Evolutionary conservation across 2,329 filamentous ascomycete species (phyloP).

Genomic region (Aspergillus tanneri): DNA sequence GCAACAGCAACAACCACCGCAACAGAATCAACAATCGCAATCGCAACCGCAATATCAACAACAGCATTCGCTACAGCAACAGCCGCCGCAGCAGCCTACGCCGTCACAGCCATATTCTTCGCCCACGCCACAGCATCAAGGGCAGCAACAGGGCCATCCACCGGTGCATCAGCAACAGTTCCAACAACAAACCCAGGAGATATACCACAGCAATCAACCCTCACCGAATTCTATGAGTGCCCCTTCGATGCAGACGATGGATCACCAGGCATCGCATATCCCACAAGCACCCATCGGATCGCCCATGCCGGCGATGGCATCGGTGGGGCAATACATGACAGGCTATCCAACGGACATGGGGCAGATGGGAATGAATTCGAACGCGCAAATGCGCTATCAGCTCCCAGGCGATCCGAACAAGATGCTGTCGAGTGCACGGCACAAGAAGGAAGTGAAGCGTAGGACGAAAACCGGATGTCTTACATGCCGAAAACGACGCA

Average conservation of each 20-base stretch:
- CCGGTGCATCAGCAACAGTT: slow-evolving; percentile 28
- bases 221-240: slow-evolving; percentile 21
- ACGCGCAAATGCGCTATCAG: slow-evolving; percentile 53
- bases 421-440: slow-evolving; percentile 61
- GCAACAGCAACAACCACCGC: slow-evolving; percentile 23
- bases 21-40: slow-evolving; percentile 12
- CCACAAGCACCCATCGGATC: slow-evolving; percentile 51
- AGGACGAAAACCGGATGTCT: slow-evolving; percentile 72
- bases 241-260: slow-evolving; percentile 20
- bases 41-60: slow-evolving; percentile 11
- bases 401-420: slow-evolving; percentile 51
- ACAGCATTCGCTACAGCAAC: no score
- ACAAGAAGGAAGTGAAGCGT: slow-evolving; percentile 72
- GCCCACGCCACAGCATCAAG: slow-evolving; percentile 29
- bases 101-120: slow-evolving; percentile 16
- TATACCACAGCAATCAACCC: slow-evolving; percentile 31
- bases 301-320: slow-evolving; percentile 53
- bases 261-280: slow-evolving; percentile 33
- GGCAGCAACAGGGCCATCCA: slow-evolving; percentile 30
- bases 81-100: slow-evolving; percentile 13
- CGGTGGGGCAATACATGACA: slow-evolving; percentile 57
- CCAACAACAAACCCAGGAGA: slow-evolving; percentile 33
- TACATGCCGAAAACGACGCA: slow-evolving; percentile 65
- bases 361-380: slow-evolving; percentile 40
- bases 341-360: slow-evolving; percentile 35